Base-by-base conservation (phyloP, 2,329 filamentous ascomycete species). In the Nigrospora oryzae region DNA sequence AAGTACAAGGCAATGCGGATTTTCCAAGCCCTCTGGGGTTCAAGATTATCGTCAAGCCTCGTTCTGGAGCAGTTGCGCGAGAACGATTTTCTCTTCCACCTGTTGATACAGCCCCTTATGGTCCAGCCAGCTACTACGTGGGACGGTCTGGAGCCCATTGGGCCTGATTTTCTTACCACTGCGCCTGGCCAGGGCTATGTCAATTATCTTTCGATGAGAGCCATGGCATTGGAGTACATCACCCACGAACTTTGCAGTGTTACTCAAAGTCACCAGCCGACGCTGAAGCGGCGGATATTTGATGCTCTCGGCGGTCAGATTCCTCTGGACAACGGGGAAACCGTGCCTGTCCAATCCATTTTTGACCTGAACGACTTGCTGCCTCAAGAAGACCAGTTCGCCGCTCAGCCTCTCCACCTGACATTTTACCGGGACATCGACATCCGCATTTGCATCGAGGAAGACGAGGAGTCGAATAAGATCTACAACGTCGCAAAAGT, bases 331-430 rank as follows among this genome's bases (percentile, higher is more conserved):
- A 79, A 79, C 47, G 83, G 84, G 40, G 78, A 86, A 44, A 70
- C 80, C 5, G 69, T 85, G 34, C 68, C 72, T 28, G 85, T 89
- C 46, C 76, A 84, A 1, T 89, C 86, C 4, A 77, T 97, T 7
- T 95, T 97, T 57, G 89, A 96, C 52, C 74, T 97, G 12, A 41
- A 41, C 17, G 93, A 98, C 64, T 97, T 97, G 56, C 77, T 93
- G 48, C 63, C 75, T 2, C 60, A 71, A 16, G 72, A 73, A 38
- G 69, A 63, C 14, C 58, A 69, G n/a, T 79, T 77, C 68, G 63
- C 68, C 19, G 61, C 68, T 5, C 58, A 74, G 2, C 63, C 75
- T 3, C 79, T 81, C 3, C 61, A 70, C 5, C 67, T 86, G 16
- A 65, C 70, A 36, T 77, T 77, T 49, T 83, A 90, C 49, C 67